phyloP scores from a whole-genome alignment of 2,329 filamentous ascomycete genomes.

The Paraconiothyrium brasiliense region DNA sequence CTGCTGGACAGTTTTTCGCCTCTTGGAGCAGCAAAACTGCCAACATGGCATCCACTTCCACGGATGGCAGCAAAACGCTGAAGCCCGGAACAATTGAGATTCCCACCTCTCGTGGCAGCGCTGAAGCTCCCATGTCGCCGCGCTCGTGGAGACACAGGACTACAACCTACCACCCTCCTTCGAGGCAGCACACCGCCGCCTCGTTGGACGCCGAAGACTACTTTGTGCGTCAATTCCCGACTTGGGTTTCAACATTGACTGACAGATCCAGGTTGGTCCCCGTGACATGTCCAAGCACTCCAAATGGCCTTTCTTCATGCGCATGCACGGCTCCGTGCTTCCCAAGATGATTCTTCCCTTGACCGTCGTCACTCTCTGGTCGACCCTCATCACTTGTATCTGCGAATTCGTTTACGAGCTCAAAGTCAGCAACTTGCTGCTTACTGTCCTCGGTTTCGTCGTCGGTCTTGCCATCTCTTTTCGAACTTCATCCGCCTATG shows the following conservation, averaged over 20 bases:
- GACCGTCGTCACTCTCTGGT: conserved; percentile 69
- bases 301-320: conserved; percentile 79
- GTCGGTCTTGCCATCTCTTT: conserved; percentile 82
- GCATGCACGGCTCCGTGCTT: conserved; percentile 77
- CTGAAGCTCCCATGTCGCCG: conserved; percentile 39
- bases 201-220: conserved; percentile 64
- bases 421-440: conserved; percentile 71
- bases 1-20: conserved; percentile 46
- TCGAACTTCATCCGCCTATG: conserved; percentile 79
- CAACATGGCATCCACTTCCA: conserved; percentile 39
- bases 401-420: conserved; percentile 56
- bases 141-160: conserved; percentile 44
- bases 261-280: conserved; percentile 61
- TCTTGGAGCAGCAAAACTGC: conserved; percentile 14
- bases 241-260: background rate
- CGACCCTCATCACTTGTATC: conserved; percentile 68
- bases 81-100: conserved; percentile 43
- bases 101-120: conserved; percentile 28
- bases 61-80: conserved; percentile 42
- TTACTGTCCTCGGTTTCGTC: conserved; percentile 83
- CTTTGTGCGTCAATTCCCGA: conserved; percentile 58
- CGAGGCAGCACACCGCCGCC: conserved; percentile 39
- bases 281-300: conserved; percentile 77
- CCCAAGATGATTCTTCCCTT: conserved; percentile 79
- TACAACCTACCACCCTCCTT: conserved; percentile 38